Evolutionary conservation across 202 grass and related monocot genomes (phyloP).

Genomic region (Carex arenaria): DNA sequence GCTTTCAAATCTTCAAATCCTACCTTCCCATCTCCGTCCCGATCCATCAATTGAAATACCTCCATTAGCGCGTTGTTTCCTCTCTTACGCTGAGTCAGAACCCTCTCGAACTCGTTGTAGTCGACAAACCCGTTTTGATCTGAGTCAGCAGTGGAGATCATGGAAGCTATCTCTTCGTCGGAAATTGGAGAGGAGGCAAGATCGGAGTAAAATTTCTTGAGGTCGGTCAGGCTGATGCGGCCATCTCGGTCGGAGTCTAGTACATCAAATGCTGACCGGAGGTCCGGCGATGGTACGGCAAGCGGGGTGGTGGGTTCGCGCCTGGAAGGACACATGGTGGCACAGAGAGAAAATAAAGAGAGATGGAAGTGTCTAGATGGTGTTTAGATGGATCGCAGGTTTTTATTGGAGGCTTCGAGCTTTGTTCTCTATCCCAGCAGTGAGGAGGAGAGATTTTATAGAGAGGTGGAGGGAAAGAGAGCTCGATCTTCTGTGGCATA

Average conservation of each 20-base stretch:
- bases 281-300: conserved; percentile 13
- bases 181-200: conserved; percentile 20
- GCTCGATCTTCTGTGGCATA: not conserved
- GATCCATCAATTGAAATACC: conserved; percentile 81
- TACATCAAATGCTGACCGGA: conserved; percentile 78
- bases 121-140: conserved; percentile 83
- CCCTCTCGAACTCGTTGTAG: conserved; percentile 84
- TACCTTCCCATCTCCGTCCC: conserved; percentile 87
- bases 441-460: too few relatives aligned
- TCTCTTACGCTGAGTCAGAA: conserved; percentile 31
- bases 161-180: conserved; percentile 75
- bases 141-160: conserved; percentile 81
- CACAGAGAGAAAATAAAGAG: not conserved
- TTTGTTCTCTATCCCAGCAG: conserved; percentile 3
- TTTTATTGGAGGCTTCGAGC: not conserved
- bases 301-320: conserved; percentile 34
- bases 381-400: conserved; percentile 9
- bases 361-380: not conserved
- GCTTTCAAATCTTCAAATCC: conserved; percentile 88
- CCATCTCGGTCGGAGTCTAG: conserved; percentile 91
- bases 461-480: not conserved
- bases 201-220: conserved; percentile 75
- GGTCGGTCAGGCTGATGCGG: conserved; percentile 85
- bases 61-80: conserved; percentile 48
- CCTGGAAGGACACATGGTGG: conserved; percentile 59